Base-by-base conservation (phyloP, 2,329 filamentous ascomycete species). In the Ophiostoma perfectum region DNA sequence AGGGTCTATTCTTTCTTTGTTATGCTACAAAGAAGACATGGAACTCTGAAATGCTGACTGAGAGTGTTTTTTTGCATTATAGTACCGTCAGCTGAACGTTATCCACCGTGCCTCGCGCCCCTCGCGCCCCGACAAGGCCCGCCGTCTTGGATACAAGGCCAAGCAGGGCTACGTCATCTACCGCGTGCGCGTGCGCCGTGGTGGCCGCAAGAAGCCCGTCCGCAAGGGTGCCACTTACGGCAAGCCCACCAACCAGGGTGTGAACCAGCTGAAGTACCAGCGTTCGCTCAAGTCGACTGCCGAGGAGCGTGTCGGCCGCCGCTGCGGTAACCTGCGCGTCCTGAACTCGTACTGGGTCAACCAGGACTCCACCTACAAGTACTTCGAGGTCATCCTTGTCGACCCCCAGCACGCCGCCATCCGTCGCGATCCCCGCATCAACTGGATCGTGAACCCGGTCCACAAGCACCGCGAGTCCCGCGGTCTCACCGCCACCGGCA, bases 331-430 rank as follows among this genome's bases (percentile, higher is more conserved):
- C 86, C 85, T 99, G 82, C 93, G 95, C 80, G 95, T 99, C 80
- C 91, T 99, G 80, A 99, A 99, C 91, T 98, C 94, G 74, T 99
- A 99, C 93, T 99, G 96, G 96, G 92, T 99, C 88, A 99, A 99
- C 91, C 93, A 98, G 88, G 95, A 99, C 87, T 97, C 93, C 72
- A 99, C 95, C 84, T 99, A 98, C 92, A 99, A 99, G 89, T 99
- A 99, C 91, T 99, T 88, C 87, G 95, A 99, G 86, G 90, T 98
- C 83, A 98, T 99, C 86, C 92, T 97, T 80, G 94, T 99, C 81
- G 95, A 99, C 86, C 95, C 95, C 81, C 91, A 96, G 87, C 95
- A 99, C 92, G 98, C 98, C 89, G 95, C 95, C 80, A 99, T 99
- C 88, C 95, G 95, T 83, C 92, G 91, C 80, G 95, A 99, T 83